These are phyloP conservation scores for Paecilomyces dactylethromorphus DNA, from an alignment of 2,329 filamentous ascomycete species.

Conservation along the genomic window DNA sequence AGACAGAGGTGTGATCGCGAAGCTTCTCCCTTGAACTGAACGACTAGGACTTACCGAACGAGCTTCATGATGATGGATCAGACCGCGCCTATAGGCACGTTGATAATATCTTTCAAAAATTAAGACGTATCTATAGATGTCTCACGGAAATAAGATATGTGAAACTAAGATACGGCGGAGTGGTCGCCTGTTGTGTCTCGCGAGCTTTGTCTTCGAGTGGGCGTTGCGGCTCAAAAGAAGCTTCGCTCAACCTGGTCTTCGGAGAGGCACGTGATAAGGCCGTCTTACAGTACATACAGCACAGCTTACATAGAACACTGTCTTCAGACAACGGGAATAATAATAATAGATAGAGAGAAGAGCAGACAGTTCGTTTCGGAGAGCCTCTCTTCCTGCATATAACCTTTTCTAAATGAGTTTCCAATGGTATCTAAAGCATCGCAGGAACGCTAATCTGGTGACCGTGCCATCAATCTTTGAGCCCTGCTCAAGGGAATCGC, in stretches of 20 bases:
- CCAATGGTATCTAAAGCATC: not conserved
- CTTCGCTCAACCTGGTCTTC: not conserved
- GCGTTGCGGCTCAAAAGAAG: slow-evolving; percentile 1
- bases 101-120: slow-evolving; percentile 1
- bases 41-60: slow-evolving; percentile 66
- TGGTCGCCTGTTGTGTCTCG: slow-evolving; percentile 2
- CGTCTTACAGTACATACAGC: not conserved
- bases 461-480: not conserved
- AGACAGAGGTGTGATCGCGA: not conserved
- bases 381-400: not conserved
- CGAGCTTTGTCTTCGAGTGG: not conserved
- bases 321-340: not conserved
- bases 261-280: not conserved
- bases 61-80: slow-evolving; percentile 72
- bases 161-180: slow-evolving; percentile 5
- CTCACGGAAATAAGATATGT: slow-evolving; percentile 4
- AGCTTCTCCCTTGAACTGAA: not conserved
- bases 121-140: slow-evolving; percentile 2
- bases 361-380: not conserved
- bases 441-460: not conserved
- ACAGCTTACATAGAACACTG: not conserved
- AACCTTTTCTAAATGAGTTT: not conserved
- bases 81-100: not conserved
- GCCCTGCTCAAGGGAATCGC: not conserved
- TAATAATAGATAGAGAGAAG: not conserved